Base-by-base conservation (phyloP, 345 rosid species). In the Tarenaya hassleriana region DNA sequence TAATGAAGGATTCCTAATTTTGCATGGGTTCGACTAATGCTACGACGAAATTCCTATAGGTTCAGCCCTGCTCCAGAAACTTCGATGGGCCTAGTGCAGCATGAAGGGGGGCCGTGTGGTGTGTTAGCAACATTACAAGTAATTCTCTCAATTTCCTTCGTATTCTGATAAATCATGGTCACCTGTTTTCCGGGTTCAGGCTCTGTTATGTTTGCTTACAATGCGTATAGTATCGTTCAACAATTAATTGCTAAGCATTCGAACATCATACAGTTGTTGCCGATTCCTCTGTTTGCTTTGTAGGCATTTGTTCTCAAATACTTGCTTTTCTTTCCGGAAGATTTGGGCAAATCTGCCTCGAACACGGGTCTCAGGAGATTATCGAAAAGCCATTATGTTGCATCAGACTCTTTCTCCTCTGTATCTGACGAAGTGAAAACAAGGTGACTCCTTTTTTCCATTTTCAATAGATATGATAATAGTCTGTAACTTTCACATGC, bases 61-160 rank as follows among this genome's bases (percentile, higher is more conserved):
- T 94, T 85, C 77, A 94, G 97, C 74, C 69, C 75, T 69, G 95
- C 88, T 78, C 88, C 87, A 66, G 99, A 86, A 70, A 94, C 99
- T 59, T 80, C 94, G 43, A 83, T 86, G 83, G 99, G 99, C 46
- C 75, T 92, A 60, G 99, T 92, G 81, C 99, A 92, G 87, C 97
- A 88, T 77, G 99, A 92, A 83, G 99, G 99, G 64, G 99, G 99
- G 53, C 99, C 98, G 44, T 94, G 99, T 52, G 97, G 99, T 57
- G 99, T 94, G 70, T 80, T 94, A 74, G 99, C 99, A 51, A 75
- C 99, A 49, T 56, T 94, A 63, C 99, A 94, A 75, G 98, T 92
- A 85, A 77, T 60, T 55, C 16, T 57, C 39, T 50, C 42, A 20
- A 32, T 56, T 75, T 61, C 49, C 58, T 55, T n/a, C n/a, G n/a